These are phyloP conservation scores for Phyllosticta citriasiana DNA, from an alignment of 2,329 filamentous ascomycete genomes.

Conservation along the genomic window DNA sequence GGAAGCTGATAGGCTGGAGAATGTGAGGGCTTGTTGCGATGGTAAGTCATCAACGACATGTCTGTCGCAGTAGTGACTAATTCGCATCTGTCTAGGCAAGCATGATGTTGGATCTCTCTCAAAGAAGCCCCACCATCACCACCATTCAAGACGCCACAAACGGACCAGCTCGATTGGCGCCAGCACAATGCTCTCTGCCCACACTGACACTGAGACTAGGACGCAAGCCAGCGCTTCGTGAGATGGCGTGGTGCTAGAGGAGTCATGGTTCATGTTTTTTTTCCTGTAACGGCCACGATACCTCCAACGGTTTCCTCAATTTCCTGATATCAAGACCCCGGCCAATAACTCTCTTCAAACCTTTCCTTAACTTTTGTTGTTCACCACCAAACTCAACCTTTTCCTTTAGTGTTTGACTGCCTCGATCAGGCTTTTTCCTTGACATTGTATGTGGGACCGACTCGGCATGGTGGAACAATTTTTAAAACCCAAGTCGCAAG, in stretches of 20 bases:
- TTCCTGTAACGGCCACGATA: slow-evolving; percentile 7
- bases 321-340: slow-evolving; percentile 10
- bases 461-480: not conserved
- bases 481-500: not conserved
- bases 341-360: not conserved
- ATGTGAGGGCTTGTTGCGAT: slow-evolving; percentile 95
- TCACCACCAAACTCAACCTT: slow-evolving; percentile 1
- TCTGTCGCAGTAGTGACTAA: not conserved
- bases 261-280: slow-evolving; percentile 5
- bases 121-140: slow-evolving; percentile 21
- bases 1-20: slow-evolving; percentile 74
- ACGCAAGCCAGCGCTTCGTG: slow-evolving; percentile 1
- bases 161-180: slow-evolving; percentile 7
- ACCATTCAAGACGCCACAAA: slow-evolving; percentile 5
- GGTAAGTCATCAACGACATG: slow-evolving; percentile 34
- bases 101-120: slow-evolving; percentile 41
- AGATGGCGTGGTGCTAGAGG: slow-evolving; percentile 1
- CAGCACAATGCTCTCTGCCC: slow-evolving; percentile 1
- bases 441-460: not conserved
- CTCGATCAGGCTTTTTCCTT: not conserved
- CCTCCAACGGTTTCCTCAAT: slow-evolving; percentile 4
- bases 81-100: slow-evolving; percentile 28
- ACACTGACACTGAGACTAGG: slow-evolving; percentile 4
- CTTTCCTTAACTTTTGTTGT: slow-evolving; percentile 2
- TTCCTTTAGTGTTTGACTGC: slow-evolving; percentile 2